phyloP scores from a whole-genome alignment of 1,284 basidiomycete genomes.

The Cronartium quercuum region DNA sequence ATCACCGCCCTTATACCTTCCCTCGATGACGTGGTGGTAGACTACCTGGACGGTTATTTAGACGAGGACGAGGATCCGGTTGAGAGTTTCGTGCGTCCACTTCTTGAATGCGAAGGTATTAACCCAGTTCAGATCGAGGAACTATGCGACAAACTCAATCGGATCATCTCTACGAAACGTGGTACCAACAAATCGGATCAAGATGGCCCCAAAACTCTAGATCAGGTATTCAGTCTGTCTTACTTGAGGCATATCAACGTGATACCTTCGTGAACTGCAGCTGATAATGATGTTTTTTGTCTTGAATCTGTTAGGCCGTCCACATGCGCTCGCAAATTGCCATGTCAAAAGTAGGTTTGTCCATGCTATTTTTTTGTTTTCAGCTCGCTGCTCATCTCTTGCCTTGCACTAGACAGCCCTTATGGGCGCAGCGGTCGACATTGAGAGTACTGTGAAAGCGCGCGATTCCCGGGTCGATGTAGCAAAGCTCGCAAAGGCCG shows the following conservation, averaged over 20 bases:
- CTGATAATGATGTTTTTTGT: not conserved
- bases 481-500: slow-evolving; percentile 96
- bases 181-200: slow-evolving; percentile 47
- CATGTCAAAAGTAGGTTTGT: slow-evolving; percentile 47
- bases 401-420: slow-evolving; percentile 62
- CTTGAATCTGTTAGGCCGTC: slow-evolving; percentile 60
- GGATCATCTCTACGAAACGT: slow-evolving; percentile 61
- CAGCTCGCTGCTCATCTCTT: not conserved
- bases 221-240: slow-evolving; percentile 48
- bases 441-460: slow-evolving; percentile 65
- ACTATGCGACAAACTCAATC: slow-evolving; percentile 74
- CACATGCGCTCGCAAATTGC: slow-evolving; percentile 74
- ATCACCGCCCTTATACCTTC: slow-evolving; percentile 71
- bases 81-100: slow-evolving; percentile 17
- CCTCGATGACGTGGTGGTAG: slow-evolving; percentile 87
- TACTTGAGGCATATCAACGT: not conserved
- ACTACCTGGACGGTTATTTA: slow-evolving; percentile 85
- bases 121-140: slow-evolving; percentile 58
- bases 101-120: slow-evolving; percentile 33
- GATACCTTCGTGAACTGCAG: not conserved
- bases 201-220: slow-evolving; percentile 45
- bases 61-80: slow-evolving; percentile 75
- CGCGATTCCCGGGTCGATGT: slow-evolving; percentile 93
- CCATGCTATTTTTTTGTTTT: no score
- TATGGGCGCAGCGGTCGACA: slow-evolving; percentile 70